These are phyloP conservation scores for Colletotrichum tanaceti DNA, from an alignment of 2,329 filamentous ascomycete genomes.

Conservation along the genomic window DNA sequence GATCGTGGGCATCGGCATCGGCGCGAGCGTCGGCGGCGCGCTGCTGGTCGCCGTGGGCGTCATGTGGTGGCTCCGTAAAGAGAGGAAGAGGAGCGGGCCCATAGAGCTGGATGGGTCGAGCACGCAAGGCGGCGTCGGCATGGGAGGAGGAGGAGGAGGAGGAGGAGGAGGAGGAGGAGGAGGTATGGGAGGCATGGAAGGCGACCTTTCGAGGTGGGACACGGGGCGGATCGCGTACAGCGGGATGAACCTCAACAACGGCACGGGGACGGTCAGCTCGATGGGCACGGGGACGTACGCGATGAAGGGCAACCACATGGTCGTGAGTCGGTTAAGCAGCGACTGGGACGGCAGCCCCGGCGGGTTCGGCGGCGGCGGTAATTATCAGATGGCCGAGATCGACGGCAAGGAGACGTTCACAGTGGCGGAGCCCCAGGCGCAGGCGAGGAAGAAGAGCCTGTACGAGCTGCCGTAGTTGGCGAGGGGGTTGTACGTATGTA, in stretches of 20 bases:
- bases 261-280: slow-evolving; percentile 31
- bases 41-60: slow-evolving; percentile 32
- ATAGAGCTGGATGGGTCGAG: slow-evolving; percentile 25
- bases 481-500: too few species aligned
- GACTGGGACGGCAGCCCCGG: slow-evolving; percentile 33
- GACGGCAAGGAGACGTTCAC: slow-evolving; percentile 33
- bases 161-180: background rate
- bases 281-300: slow-evolving; percentile 34
- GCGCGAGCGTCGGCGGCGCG: slow-evolving; percentile 30
- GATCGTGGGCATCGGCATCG: slow-evolving; percentile 29
- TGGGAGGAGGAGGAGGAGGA: slow-evolving; percentile 10
- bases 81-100: slow-evolving; percentile 16
- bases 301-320: background rate
- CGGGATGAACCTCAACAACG: slow-evolving; percentile 16
- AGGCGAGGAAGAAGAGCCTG: slow-evolving; percentile 32
- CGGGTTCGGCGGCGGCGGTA: slow-evolving; percentile 17
- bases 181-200: background rate
- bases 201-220: slow-evolving; percentile 8
- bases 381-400: slow-evolving; percentile 36
- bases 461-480: slow-evolving; percentile 31
- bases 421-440: slow-evolving; percentile 11
- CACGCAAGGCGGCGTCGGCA: background rate
- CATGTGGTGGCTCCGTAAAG: slow-evolving; percentile 32
- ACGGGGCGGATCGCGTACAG: slow-evolving; percentile 23
- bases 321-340: slow-evolving; percentile 18